Base-by-base conservation (phyloP, 257 asterid species). In the Ehretia macrophylla region DNA sequence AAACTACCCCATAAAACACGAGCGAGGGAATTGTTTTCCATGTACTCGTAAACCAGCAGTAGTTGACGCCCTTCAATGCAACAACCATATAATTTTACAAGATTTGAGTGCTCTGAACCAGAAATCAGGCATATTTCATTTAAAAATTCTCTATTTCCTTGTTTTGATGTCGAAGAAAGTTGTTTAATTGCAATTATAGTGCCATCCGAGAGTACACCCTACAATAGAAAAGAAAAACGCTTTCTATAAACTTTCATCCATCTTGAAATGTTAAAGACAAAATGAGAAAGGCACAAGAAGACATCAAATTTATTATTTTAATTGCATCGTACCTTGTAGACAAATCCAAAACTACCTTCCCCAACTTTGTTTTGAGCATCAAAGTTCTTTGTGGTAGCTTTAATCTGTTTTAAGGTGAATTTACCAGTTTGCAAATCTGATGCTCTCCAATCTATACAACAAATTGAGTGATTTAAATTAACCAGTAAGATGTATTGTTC, bases 331-430 rank as follows among this genome's bases (percentile, higher is more conserved):
- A 79, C 94, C 84, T 78, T 82, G 71, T 74, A 85, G 54, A 82
- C 94, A 17, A 74, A 62, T 38, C 94, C 94, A 64, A 85, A 85
- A 58, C 94, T 87, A 55, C 94, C 90, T 74, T 85, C 87, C 17
- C 94, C 87, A 39, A 85, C 75, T 66, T 78, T 80, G 71, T 85
- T 83, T 19, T 62, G 76, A 45, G 81, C 23, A 58, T 68, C 60
- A 23, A 85, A 82, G 72, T 80, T 66, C 46, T 71, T 62, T 8
- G 90, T 82, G 64, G 95, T 88, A 19, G 83, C 86, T 77, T 70
- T 74, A 67, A 85, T 75, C 69, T 85, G 95, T 69, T 83, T 60
- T 27, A 65, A 81, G 59, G 86, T 85, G 17, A 82, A 77, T 18
- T 67, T 59, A 8, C 90, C 84, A 32, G 76, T 76, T 35, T 54